A percentile compares a stretch with the other conserved stretches of the same genome.
Conservation (phyloP, 768 basidiomycete genomes). For the Tylopilus felleus region DNA sequence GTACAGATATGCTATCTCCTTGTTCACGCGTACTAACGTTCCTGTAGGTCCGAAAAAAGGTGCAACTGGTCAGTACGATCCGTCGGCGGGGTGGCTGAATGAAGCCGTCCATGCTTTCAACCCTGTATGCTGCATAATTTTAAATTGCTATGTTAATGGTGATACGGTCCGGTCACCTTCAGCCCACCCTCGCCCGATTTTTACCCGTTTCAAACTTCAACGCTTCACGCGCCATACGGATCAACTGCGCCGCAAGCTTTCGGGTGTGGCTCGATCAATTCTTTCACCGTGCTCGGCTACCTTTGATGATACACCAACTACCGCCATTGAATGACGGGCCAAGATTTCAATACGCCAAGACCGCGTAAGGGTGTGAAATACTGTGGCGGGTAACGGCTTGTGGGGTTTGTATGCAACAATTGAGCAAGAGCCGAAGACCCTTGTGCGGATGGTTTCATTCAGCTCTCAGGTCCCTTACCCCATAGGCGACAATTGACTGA, state of each 20-base stretch:
- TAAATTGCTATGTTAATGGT: slow-evolving; percentile 4
- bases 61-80: slow-evolving; percentile 75
- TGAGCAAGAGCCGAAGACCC: slow-evolving; percentile 15
- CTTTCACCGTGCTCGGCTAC: slow-evolving; percentile 14
- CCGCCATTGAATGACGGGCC: slow-evolving; percentile 1
- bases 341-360: slow-evolving; percentile 2
- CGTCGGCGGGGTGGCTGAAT: slow-evolving; percentile 65
- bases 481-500: slow-evolving; percentile 20
- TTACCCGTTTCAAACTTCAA: slow-evolving; percentile 1
- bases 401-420: slow-evolving; percentile 9
- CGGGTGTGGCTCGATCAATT: slow-evolving; percentile 7
- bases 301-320: slow-evolving; percentile 5
- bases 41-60: slow-evolving; percentile 77
- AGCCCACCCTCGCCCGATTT: slow-evolving; percentile 1
- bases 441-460: slow-evolving; percentile 6
- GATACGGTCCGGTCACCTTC: slow-evolving; percentile 1
- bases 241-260: slow-evolving; percentile 11
- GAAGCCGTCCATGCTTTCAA: neutral
- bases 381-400: slow-evolving; percentile 2
- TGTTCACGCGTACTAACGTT: slow-evolving; percentile 14
- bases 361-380: slow-evolving; percentile 8
- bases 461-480: slow-evolving; percentile 8
- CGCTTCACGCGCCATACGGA: slow-evolving; percentile 8
- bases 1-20: slow-evolving; percentile 19
- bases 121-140: slow-evolving; percentile 8